Evolutionary conservation across 441 rosid genomes (phyloP), one percentile per base, ranked within the genome.

Genomic region (Erysimum pusillum): DNA sequence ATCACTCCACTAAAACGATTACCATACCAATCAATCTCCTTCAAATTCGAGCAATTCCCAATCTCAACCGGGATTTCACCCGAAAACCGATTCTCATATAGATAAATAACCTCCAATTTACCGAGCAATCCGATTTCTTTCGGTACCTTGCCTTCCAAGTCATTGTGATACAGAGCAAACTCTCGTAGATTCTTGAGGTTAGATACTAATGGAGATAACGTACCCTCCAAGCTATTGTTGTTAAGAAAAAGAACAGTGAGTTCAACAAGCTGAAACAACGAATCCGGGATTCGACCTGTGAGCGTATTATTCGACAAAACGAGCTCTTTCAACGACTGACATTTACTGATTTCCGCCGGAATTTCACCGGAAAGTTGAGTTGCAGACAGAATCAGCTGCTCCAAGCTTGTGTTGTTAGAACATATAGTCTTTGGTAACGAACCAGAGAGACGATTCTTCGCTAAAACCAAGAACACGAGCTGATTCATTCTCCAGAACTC

Each of bases 61-160:
- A 95, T 71, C 87, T 91, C 96, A 28, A 78, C 64, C 38, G 97
- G 98, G 46, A 95, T 87, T 25, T n/a, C 82, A 77, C 97, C 99
- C 0, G 90, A 85, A 83, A 92, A 86, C 79, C 82, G 93, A 74
- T 92, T 95, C 60, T 88, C 90, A 35, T 87, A 95, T 6, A 95
- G 94, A 77, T 81, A 90, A 22, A 95, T 34, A 42, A 54, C 31
- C 73, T 81, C 82, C 77, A 95, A 63, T 69, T 67, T 85, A 72
- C 79, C 85, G n/a, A 92, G 73, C 48, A 73, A 90, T 34, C 98
- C 97, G 8, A 91, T 84, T 80, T 90, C 91, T 34, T 63, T 71
- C 0, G 98, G 99, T 76, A 91, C 57, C 72, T 70, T 80, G 13
- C 97, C 97, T 6, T 74, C 85, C 82, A 95, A 70, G 85, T 69